These are phyloP conservation scores for Phaeosphaeria sp. DNA, from an alignment of 2,329 filamentous ascomycete genomes.

Conservation along the genomic window DNA sequence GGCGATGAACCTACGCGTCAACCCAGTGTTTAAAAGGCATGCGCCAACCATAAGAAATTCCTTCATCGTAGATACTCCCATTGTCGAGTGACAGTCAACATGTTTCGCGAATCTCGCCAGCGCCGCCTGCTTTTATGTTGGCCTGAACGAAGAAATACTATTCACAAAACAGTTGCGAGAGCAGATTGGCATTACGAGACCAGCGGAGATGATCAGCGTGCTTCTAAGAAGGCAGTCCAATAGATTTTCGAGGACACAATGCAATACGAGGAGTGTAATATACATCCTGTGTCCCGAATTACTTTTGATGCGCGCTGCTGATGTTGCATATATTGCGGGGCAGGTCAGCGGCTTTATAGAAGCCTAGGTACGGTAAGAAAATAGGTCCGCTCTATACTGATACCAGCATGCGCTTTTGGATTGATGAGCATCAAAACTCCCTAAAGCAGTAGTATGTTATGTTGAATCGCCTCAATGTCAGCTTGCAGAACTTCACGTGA, in stretches of 20 bases:
- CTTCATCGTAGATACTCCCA: not conserved
- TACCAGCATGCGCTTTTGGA: too few relatives aligned
- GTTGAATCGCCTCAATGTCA: too few relatives aligned
- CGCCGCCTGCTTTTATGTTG: too few relatives aligned
- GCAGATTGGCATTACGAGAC: not conserved
- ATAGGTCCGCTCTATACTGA: too few relatives aligned
- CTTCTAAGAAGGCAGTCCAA: not conserved
- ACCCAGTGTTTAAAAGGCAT: not conserved
- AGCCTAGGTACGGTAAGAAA: too few relatives aligned
- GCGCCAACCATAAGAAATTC: not conserved
- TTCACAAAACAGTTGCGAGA: not conserved
- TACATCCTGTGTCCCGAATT: not conserved
- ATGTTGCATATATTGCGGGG: not conserved
- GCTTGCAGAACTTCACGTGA: too few relatives aligned
- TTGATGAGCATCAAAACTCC: too few relatives aligned
- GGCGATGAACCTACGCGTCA: not conserved
- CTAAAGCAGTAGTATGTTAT: too few relatives aligned
- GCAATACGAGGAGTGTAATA: not conserved
- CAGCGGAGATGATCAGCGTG: not conserved
- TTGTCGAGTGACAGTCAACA: not conserved
- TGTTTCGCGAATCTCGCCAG: too few relatives aligned
- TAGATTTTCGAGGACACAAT: not conserved
- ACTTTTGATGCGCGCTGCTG: not conserved
- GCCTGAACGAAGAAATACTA: not conserved
- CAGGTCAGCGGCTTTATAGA: not conserved